Base-by-base conservation (phyloP, 441 rosid species). In the Erodium moschatum region DNA sequence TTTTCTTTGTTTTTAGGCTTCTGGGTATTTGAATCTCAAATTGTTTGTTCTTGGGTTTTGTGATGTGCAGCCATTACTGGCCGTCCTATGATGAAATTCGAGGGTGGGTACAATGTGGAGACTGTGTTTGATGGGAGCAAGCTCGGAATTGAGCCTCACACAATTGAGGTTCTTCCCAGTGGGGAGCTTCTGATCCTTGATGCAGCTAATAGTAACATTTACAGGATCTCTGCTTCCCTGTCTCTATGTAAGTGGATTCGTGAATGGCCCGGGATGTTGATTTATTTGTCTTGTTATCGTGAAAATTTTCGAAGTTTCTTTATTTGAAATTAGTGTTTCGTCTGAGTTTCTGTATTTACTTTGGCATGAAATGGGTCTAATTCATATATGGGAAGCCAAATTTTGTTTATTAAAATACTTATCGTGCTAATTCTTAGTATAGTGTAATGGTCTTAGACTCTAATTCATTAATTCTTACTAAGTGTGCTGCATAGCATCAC, bases 41-140 rank as follows among this genome's bases (percentile, higher is more conserved):
- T 24, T 7, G 60, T 71, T 18, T 52, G 50, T 70, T 24, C 48
- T 63, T 63, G 24, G 50, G 61, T 61, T 65, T 72, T 73, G 62
- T 52, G 65, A 18, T 69, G 48, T 78, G 70, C 81, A 92, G 98
- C 85, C 0, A 79, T 88, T 74, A 24, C 82, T 67, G 81, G 88
- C 74, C 91, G 89, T 77, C 85, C 97, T 67, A 77, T 82, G 90
- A 86, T 93, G 96, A 93, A 89, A 82, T 91, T 82, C 33, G 98
- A 94, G 72, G 78, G 82, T 77, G 98, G 98, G 24, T 91, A 89
- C 70, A 72, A 85, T 50, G 97, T 91, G 77, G 97, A 93, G 73
- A 94, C 98, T 1, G 93, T 91, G 58, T 84, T 91, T 74, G 98
- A 94, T 74, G 98, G 97, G 75, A 94, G 98, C 78, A 94, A 91